phyloP scores from a whole-genome alignment of 139 green algal species.

The Volvox africanus region DNA sequence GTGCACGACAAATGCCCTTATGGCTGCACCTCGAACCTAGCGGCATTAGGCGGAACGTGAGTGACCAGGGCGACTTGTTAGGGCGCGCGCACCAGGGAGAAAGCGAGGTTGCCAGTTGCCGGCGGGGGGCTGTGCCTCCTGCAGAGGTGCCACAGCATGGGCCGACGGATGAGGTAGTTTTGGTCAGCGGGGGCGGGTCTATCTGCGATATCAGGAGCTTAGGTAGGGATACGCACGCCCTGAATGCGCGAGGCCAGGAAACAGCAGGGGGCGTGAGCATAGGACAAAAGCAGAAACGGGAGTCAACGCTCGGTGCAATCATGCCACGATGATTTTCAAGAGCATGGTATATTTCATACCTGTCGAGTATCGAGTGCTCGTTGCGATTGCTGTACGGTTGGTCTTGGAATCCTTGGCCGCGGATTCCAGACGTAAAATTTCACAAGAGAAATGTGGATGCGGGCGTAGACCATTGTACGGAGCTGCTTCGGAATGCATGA shows the following conservation, averaged over 20 bases:
- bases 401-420: no score
- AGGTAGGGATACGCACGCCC: not conserved
- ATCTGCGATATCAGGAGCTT: not conserved
- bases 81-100: not conserved
- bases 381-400: no score
- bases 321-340: not conserved
- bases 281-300: not conserved
- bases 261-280: not conserved
- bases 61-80: not conserved
- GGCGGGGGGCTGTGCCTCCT: not conserved
- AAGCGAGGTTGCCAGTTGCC: not conserved
- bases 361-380: no score
- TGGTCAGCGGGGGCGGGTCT: not conserved
- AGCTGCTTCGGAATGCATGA: no score
- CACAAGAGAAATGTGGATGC: no score
- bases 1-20: not conserved
- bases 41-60: not conserved
- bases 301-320: not conserved
- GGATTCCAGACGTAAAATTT: no score
- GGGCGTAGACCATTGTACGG: no score
- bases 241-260: not conserved
- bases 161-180: not conserved
- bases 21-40: conserved; percentile 16
- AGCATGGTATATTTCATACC: not conserved
- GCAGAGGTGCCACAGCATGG: not conserved